Conservation (phyloP, 1,139 yeast genomes). For the Candida sp. region DNA sequence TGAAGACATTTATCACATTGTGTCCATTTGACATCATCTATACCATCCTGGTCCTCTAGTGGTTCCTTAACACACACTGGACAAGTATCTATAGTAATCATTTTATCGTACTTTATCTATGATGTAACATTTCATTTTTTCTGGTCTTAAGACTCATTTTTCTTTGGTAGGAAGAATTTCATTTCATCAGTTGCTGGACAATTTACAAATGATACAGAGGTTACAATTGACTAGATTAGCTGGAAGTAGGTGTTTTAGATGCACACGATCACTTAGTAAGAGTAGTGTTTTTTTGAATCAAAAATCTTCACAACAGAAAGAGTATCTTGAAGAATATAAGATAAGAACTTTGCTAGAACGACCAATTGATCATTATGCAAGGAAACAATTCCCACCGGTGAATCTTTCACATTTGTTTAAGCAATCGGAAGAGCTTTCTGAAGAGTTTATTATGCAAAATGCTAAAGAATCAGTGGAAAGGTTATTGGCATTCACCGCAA, state of each 20-base stretch:
- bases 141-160: not conserved
- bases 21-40: constrained; percentile 41
- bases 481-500: constrained; percentile 45
- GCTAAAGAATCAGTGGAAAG: constrained; percentile 44
- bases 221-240: not conserved
- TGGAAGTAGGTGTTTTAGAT: not conserved
- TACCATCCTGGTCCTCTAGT: constrained; percentile 7
- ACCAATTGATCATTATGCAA: constrained; percentile 48
- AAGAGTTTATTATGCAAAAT: constrained; percentile 28
- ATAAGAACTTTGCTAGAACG: constrained; percentile 50
- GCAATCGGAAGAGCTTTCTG: constrained; percentile 38
- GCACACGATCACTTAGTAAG: not conserved
- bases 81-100: constrained; percentile 14
- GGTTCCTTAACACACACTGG: constrained; percentile 14
- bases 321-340: constrained; percentile 43
- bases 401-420: constrained; percentile 43
- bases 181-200: not conserved
- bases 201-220: not conserved
- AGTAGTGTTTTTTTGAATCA: not conserved
- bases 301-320: constrained; percentile 20
- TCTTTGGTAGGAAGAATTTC: too few species aligned
- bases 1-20: constrained; percentile 57
- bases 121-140: too few species aligned
- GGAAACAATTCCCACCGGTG: constrained; percentile 43
- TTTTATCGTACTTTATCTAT: not conserved